Evolutionary conservation across 169 alveolate genomes (phyloP).

Genomic region (Plasmodium gaboni): DNA sequence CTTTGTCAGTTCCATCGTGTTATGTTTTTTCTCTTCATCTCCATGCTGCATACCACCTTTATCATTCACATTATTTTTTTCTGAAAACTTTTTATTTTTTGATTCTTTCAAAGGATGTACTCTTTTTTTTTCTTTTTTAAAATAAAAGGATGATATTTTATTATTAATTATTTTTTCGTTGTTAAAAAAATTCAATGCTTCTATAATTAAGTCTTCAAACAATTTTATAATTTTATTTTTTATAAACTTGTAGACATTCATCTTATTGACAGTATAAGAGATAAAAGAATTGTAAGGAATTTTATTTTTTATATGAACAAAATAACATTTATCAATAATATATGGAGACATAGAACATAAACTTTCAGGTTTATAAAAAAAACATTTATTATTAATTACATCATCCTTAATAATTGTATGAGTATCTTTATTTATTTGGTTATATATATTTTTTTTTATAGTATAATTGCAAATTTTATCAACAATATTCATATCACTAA

Average conservation of each 20-base stretch:
- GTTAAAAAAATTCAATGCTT: conserved; percentile 40
- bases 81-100: not conserved
- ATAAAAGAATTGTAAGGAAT: conserved; percentile 39
- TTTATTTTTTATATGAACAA: conserved; percentile 17
- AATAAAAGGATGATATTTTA: not conserved
- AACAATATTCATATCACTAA: conserved; percentile 1
- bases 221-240: conserved; percentile 27
- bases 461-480: conserved; percentile 44
- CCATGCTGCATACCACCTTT: no score
- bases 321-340: conserved; percentile 17
- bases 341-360: conserved; percentile 27
- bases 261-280: conserved; percentile 15
- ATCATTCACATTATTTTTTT: not conserved
- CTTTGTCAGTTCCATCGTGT: no score
- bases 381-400: conserved; percentile 15
- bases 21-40: no score
- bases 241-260: conserved; percentile 26
- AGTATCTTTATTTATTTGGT: conserved; percentile 19
- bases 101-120: not conserved
- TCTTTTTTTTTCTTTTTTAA: not conserved
- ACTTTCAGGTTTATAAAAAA: conserved; percentile 10
- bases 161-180: not conserved
- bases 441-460: conserved; percentile 18
- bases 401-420: not conserved
- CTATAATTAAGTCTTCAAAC: conserved; percentile 44